A percentile compares a stretch with the other conserved stretches of the same genome.
Evolutionary conservation across 495 filamentous ascomycete species (phyloP).

Genomic region (Penicillium desertorum): DNA sequence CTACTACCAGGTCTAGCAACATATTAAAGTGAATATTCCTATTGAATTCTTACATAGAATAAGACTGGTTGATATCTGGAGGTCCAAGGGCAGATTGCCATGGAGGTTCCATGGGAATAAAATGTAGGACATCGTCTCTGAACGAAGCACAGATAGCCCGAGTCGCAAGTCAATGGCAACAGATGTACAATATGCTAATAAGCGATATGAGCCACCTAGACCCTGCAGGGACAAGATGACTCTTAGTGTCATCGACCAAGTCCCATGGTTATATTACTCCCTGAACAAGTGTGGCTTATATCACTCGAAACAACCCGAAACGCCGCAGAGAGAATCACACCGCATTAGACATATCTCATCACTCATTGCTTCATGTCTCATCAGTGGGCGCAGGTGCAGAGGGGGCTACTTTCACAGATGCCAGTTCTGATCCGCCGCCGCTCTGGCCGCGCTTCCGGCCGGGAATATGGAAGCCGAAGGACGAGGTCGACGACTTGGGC

Average conservation of each 20-base stretch:
- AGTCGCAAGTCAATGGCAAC: conserved; percentile 4
- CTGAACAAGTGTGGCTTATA: conserved; percentile 1
- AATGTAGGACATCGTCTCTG: not conserved
- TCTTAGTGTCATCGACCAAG: not conserved
- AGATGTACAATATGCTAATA: conserved; percentile 13
- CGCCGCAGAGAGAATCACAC: conserved; percentile 13
- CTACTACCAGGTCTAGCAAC: not conserved
- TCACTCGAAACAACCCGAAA: conserved; percentile 11
- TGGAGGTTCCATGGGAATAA: not conserved
- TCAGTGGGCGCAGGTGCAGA: conserved; percentile 28
- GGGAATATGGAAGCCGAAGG: conserved; percentile 63
- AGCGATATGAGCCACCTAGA: not conserved
- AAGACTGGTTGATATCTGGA: not conserved
- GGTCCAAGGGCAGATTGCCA: not conserved
- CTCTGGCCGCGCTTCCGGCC: conserved; percentile 74
- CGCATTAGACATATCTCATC: conserved; percentile 4
- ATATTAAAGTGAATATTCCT: not conserved
- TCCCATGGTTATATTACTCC: conserved; percentile 6
- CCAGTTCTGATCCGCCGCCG: conserved; percentile 68
- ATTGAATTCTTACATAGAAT: not conserved
- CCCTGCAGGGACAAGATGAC: not conserved
- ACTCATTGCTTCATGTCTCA: conserved; percentile 24
- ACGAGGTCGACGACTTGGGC: conserved; percentile 48
- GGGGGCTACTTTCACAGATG: conserved; percentile 48
- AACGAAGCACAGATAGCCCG: not conserved